Base-by-base conservation (phyloP, 2,329 filamentous ascomycete genomes). In the Aspergillus sp. region DNA sequence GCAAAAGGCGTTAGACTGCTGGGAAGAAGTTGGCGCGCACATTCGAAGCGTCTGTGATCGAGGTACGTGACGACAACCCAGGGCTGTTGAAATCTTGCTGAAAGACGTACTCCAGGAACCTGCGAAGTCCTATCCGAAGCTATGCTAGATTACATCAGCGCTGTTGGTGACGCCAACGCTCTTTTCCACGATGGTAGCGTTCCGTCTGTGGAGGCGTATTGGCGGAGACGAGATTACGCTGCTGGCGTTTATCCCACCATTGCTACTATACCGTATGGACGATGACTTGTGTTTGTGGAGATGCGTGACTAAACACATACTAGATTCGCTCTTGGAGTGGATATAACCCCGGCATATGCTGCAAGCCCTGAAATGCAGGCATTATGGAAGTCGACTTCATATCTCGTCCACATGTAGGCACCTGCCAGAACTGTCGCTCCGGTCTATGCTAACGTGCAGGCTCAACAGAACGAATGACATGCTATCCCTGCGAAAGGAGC, bases 341-440 rank as follows among this genome's bases (percentile, higher is more conserved):
- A 60, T 19, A n/a, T 62, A 23, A 58, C 53, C 13, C 7, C 17
- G 3, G 25, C 38, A 1, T 38, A 61, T 6, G 13, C 7, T 30
- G 43, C 17, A 50, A 28, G 1, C n/a, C 31, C 6, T 41, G 2
- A 6, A 4, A 63, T 63, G 60, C 22, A 22, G 17, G 22, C 51
- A 22, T 41, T 65, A 8, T 61, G 52, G 60, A 61, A 46, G 19
- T 54, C 61, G 52, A 63, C 63, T 1, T 63, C 63, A 2, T 61
- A 65, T 19, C 19, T 65, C 4, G 63, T 61, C 8, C 60, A 65
- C 30, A 65, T 57, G 57, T 65, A 13, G 23, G 63, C 48, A 19
- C 2, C 43, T 15, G 7, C 7, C 5, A 19, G 17, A 2, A 6
- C 6, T 41, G 15, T 34, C 17, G 0, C 30, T 8, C 2, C 2